Percentiles rank a stretch among this genome's conserved stretches.
Conservation (phyloP, 371 early-diverging fungal genomes). For the Mortierella sp. region DNA sequence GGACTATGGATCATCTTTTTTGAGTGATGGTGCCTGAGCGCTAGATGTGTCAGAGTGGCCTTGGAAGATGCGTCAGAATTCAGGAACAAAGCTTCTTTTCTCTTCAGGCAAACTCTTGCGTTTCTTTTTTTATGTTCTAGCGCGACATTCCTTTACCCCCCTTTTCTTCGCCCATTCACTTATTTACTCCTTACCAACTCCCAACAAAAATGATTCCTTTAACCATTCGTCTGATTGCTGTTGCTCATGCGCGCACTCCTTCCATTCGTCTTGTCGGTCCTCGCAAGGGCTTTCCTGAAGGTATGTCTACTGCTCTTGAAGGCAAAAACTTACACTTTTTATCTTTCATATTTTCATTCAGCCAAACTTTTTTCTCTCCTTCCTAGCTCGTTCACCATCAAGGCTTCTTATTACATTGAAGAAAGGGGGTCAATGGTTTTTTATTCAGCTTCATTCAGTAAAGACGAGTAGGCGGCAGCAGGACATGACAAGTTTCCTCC, state of each 20-base stretch:
- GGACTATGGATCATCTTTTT: not conserved
- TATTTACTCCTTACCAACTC: too few species aligned
- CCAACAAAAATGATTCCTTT: constrained; percentile 38
- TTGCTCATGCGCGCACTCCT: constrained; percentile 60
- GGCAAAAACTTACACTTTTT: not conserved
- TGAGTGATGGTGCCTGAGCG: not conserved
- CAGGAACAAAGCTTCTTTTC: not conserved
- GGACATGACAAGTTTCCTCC: too few species aligned
- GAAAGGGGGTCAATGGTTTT: too few species aligned
- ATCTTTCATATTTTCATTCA: too few species aligned
- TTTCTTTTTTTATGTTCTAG: too few species aligned
- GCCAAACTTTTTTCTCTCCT: too few species aligned
- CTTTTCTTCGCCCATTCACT: not conserved
- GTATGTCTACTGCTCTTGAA: constrained; percentile 7
- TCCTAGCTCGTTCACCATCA: too few species aligned
- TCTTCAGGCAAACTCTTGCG: not conserved
- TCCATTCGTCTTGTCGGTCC: constrained; percentile 68
- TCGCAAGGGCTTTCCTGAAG: constrained; percentile 52
- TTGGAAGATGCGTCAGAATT: not conserved
- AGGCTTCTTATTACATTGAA: too few species aligned
- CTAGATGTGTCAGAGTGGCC: not conserved
- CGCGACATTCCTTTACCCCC: not conserved
- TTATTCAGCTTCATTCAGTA: too few species aligned
- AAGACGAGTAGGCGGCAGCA: too few species aligned
- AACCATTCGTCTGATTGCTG: constrained; percentile 32